Evolutionary conservation across 441 rosid genomes (phyloP).

Genomic region (Arabidopsis hybrid): DNA sequence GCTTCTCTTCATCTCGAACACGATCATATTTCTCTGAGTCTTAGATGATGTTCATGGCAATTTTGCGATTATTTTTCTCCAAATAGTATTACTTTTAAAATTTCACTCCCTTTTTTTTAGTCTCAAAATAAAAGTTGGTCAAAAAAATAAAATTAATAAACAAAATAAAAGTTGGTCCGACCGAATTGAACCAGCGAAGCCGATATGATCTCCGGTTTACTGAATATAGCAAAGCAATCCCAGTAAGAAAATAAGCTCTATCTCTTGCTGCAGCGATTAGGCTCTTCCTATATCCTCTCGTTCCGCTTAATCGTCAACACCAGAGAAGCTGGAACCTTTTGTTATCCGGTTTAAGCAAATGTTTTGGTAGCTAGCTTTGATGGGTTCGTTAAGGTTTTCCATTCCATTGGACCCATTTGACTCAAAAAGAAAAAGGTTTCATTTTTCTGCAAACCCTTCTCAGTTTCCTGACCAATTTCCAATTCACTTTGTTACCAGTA

Average conservation of each 20-base stretch:
- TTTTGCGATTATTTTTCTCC: no score
- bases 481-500: slow-evolving; percentile 47
- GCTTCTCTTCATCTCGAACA: no score
- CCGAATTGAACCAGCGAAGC: neutral
- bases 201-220: slow-evolving; percentile 24
- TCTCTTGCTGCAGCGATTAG: neutral
- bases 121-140: no score
- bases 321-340: no score
- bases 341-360: neutral
- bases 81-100: no score
- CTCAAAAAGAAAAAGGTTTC: slow-evolving; percentile 51
- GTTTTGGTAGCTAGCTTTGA: slow-evolving; percentile 29
- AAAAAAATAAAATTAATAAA: no score
- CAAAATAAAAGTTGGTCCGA: slow-evolving; percentile 4
- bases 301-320: no score
- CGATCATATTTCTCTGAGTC: no score
- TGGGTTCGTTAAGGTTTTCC: slow-evolving; percentile 66
- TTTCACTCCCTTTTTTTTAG: no score
- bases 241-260: neutral
- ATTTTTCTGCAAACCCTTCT: slow-evolving; percentile 48
- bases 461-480: slow-evolving; percentile 54
- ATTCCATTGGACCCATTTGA: slow-evolving; percentile 57
- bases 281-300: slow-evolving; percentile 29
- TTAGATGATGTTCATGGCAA: no score
- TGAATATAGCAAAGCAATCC: neutral